Evolutionary conservation across 495 filamentous ascomycete genomes (phyloP).

Genomic region (Choiromyces venosus): DNA sequence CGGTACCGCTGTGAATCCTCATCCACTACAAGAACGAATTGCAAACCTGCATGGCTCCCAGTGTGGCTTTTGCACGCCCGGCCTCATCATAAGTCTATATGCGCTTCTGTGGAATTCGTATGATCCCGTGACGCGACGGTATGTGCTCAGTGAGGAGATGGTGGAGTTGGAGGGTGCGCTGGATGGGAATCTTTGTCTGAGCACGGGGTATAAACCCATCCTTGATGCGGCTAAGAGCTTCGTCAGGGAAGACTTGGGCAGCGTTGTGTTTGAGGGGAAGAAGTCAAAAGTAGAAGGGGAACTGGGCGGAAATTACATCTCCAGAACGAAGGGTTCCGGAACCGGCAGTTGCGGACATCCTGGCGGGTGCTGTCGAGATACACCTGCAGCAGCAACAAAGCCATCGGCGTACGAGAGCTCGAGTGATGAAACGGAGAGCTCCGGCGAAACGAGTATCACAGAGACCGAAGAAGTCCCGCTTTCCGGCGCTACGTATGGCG

Average conservation of each 20-base stretch:
- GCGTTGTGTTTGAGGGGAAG: constrained; percentile 33
- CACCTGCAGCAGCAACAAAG: constrained; percentile 8
- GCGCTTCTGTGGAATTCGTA: constrained; percentile 46
- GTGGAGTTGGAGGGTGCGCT: constrained; percentile 45
- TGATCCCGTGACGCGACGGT: constrained; percentile 40
- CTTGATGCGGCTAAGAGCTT: constrained; percentile 51
- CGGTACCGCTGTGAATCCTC: constrained; percentile 44
- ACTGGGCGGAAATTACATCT: constrained; percentile 21
- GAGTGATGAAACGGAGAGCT: constrained; percentile 20
- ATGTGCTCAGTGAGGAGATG: constrained; percentile 42
- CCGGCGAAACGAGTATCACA: constrained; percentile 19
- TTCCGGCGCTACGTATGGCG: constrained; percentile 37
- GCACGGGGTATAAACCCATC: constrained; percentile 48
- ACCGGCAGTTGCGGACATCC: constrained; percentile 42
- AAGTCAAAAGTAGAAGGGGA: neutral
- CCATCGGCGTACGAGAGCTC: constrained; percentile 14
- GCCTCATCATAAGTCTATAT: constrained; percentile 47
- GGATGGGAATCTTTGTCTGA: constrained; percentile 47
- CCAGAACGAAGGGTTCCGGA: constrained; percentile 9
- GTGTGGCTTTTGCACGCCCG: constrained; percentile 47
- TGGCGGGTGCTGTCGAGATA: constrained; percentile 45
- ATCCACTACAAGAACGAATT: constrained; percentile 47
- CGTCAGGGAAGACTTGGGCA: constrained; percentile 47
- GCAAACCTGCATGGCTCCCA: constrained; percentile 47
- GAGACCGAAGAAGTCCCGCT: constrained; percentile 17